Conservation (phyloP, 129 eudicot genomes). For the Lonicera japonica region DNA sequence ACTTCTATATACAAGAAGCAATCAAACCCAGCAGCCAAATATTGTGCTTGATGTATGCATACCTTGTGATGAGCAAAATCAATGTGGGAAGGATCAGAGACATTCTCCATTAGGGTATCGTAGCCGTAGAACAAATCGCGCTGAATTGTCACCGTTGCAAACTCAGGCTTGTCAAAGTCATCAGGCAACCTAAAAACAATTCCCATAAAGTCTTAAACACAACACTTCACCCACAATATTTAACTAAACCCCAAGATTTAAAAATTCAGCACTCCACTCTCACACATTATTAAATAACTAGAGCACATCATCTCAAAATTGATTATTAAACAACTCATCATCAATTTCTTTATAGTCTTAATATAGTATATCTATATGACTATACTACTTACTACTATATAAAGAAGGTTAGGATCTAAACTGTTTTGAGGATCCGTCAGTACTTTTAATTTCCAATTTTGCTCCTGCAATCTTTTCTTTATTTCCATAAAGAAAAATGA, state of each 20-base stretch:
- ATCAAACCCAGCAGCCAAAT: background rate
- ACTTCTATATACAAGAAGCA: background rate
- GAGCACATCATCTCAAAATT: background rate
- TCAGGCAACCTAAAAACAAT: slow-evolving; percentile 74
- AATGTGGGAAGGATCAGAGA: slow-evolving; percentile 96
- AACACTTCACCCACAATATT: background rate
- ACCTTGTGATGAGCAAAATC: slow-evolving; percentile 99
- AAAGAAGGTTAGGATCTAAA: too few relatives aligned
- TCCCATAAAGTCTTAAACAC: slow-evolving; percentile 15
- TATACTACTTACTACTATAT: too few relatives aligned
- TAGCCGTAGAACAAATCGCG: slow-evolving; percentile 95
- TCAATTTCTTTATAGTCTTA: background rate
- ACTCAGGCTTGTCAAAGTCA: slow-evolving; percentile 88
- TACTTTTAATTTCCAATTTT: too few relatives aligned
- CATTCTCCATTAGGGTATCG: slow-evolving; percentile 98
- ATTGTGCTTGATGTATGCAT: background rate
- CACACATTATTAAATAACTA: background rate
- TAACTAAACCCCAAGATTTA: background rate
- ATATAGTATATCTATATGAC: background rate
- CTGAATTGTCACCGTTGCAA: slow-evolving; percentile 86
- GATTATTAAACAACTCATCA: background rate
- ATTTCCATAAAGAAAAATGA: too few relatives aligned
- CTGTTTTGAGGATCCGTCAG: too few relatives aligned
- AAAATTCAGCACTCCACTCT: too few relatives aligned
- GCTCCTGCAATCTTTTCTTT: too few relatives aligned